Conservation (phyloP, 352 stramenopile species). For the Blastocystis sp. region DNA sequence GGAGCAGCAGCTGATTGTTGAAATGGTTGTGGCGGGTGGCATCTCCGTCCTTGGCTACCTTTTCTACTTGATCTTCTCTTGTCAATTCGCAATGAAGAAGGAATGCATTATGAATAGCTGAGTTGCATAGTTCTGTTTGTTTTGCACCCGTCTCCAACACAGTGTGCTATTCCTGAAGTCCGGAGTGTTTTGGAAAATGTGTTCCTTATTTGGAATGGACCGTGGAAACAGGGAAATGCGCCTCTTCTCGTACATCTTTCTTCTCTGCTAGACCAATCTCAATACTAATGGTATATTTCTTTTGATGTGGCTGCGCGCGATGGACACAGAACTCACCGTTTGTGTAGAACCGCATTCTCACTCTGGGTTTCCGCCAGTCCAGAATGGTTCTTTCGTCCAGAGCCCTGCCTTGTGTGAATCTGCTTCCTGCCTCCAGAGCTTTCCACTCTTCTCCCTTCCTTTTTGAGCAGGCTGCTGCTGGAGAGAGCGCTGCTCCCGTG, state of each 20-base stretch:
- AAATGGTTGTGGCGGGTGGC: conserved; percentile 14
- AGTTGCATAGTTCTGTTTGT: background rate
- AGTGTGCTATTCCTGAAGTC: background rate
- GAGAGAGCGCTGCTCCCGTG: background rate
- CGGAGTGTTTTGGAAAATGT: background rate
- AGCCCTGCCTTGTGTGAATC: background rate
- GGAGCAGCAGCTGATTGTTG: background rate
- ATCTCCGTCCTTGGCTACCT: conserved; percentile 9
- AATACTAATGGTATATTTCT: conserved; percentile 4
- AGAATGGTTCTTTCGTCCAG: background rate
- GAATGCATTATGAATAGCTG: background rate
- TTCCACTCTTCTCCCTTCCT: conserved; percentile 32
- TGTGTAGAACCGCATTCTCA: conserved; percentile 39
- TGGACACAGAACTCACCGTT: background rate
- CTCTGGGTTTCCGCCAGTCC: conserved; percentile 9
- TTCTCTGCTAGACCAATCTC: background rate
- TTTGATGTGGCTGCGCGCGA: background rate
- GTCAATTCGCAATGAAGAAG: background rate
- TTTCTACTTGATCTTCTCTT: conserved; percentile 2
- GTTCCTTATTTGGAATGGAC: background rate
- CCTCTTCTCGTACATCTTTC: background rate
- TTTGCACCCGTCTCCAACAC: background rate
- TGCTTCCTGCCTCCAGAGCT: background rate
- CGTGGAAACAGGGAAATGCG: conserved; percentile 13
- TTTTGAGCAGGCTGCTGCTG: conserved; percentile 42